Conservation (phyloP, 2,329 filamentous ascomycete species). For the Fonsecaea erecta region DNA sequence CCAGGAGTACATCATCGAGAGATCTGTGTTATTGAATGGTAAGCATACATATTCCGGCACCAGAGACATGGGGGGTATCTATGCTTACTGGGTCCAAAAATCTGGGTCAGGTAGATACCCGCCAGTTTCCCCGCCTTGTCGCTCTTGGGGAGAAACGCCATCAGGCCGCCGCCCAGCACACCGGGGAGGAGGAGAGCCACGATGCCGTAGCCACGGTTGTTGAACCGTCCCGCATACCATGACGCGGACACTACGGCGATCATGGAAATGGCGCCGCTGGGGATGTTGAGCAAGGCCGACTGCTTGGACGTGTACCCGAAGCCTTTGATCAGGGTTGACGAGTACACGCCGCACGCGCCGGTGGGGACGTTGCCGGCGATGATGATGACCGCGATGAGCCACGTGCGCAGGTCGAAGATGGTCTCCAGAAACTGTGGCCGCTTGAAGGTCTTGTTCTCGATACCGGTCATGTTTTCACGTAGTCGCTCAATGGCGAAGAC, state of each 20-base stretch:
- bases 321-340: constrained; percentile 46
- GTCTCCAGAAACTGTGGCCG: constrained; percentile 52
- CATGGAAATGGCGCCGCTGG: constrained; percentile 35
- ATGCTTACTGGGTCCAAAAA: constrained; percentile 49
- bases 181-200: constrained; percentile 47
- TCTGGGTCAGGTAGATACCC: constrained; percentile 53
- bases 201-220: constrained; percentile 40
- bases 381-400: constrained; percentile 44
- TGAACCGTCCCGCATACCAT: constrained; percentile 46
- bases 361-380: constrained; percentile 45
- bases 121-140: constrained; percentile 52
- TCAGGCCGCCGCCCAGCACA: constrained; percentile 50
- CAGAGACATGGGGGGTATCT: constrained; percentile 44
- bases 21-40: constrained; percentile 40
- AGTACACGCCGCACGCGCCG: constrained; percentile 46
- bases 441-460: constrained; percentile 59
- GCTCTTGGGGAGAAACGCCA: constrained; percentile 42
- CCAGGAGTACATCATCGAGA: constrained; percentile 47
- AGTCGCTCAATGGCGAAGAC: constrained; percentile 29
- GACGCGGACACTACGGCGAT: constrained; percentile 39
- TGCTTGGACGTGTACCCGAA: constrained; percentile 46
- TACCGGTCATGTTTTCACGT: constrained; percentile 47
- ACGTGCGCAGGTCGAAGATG: constrained; percentile 49
- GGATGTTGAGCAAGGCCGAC: constrained; percentile 47
- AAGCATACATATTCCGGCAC: constrained; percentile 52